Evolutionary conservation across 371 early-diverging fungal genomes (phyloP).

Genomic region (Mortierella sp.): DNA sequence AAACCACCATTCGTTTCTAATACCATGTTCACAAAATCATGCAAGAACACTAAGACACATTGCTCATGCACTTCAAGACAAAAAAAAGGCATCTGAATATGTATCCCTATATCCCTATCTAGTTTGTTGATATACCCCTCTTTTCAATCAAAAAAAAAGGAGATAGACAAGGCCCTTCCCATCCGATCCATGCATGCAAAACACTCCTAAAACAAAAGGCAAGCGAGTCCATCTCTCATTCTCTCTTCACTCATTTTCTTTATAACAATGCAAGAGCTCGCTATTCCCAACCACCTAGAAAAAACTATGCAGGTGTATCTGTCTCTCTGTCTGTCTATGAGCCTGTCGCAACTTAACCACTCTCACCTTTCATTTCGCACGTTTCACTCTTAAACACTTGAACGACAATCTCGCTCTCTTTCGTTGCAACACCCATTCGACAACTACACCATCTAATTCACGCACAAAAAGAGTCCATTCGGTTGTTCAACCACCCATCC

Average conservation of each 20-base stretch:
- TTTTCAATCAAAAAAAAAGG: too few species aligned
- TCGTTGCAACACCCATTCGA: neutral
- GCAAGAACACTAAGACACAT: neutral
- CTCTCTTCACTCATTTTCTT: neutral
- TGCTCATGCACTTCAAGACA: neutral
- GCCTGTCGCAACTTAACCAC: neutral
- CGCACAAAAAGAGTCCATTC: neutral
- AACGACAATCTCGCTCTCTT: neutral
- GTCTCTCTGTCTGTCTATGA: neutral
- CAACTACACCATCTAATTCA: neutral
- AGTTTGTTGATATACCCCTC: neutral
- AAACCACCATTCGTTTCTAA: neutral
- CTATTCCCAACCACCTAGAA: neutral
- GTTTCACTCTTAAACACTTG: neutral
- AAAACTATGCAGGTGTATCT: neutral
- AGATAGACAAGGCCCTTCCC: too few species aligned
- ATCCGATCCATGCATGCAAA: too few species aligned
- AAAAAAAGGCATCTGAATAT: neutral
- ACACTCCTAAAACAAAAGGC: too few species aligned
- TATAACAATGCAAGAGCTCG: neutral
- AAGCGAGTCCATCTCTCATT: neutral
- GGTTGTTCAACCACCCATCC: conserved; percentile 3
- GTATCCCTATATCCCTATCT: neutral
- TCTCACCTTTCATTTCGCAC: neutral
- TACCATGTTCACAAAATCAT: neutral